phyloP scores from a whole-genome alignment of 2,329 filamentous ascomycete species.

The Colletotrichum sp. region DNA sequence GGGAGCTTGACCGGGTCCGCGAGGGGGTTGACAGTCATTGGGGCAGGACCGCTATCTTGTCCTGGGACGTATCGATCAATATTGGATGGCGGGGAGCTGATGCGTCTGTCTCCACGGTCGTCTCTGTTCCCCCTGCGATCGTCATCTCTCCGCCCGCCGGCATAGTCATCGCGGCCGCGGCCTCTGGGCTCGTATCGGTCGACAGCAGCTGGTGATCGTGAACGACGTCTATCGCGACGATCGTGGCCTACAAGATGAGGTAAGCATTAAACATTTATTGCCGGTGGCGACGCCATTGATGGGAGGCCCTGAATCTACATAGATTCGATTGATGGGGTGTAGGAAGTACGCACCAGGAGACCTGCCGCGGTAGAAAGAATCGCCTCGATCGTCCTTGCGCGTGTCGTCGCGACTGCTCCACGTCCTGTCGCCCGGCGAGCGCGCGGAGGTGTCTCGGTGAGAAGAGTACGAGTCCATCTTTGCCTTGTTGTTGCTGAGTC shows the following conservation, averaged over 20 bases:
- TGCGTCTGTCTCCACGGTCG: conserved; percentile 48
- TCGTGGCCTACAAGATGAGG: conserved; percentile 52
- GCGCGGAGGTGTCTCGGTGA: conserved; percentile 56
- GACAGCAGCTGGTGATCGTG: conserved; percentile 73
- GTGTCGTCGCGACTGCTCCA: conserved; percentile 59
- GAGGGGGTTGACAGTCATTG: conserved; percentile 66
- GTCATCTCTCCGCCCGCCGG: conserved; percentile 57
- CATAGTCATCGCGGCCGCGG: conserved; percentile 72
- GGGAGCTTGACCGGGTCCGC: conserved; percentile 75
- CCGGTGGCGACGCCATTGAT: neutral
- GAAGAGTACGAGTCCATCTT: conserved; percentile 61
- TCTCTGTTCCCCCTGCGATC: conserved; percentile 52
- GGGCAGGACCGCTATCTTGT: conserved; percentile 58
- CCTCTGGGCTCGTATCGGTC: conserved; percentile 78
- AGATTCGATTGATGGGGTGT: neutral
- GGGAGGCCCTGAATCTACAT: neutral
- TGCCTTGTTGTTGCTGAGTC: neutral
- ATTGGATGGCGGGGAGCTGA: conserved; percentile 69
- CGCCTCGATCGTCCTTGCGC: conserved; percentile 59
- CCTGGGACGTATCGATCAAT: conserved; percentile 88
- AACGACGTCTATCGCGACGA: conserved; percentile 66
- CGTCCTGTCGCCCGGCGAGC: conserved; percentile 58
- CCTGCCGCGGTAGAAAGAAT: conserved; percentile 69
- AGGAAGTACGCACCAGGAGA: conserved; percentile 69
- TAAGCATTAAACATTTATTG: conserved; percentile 2